Evolutionary conservation across 768 basidiomycete species (phyloP).

Genomic region (Rhizopogon vulgaris): DNA sequence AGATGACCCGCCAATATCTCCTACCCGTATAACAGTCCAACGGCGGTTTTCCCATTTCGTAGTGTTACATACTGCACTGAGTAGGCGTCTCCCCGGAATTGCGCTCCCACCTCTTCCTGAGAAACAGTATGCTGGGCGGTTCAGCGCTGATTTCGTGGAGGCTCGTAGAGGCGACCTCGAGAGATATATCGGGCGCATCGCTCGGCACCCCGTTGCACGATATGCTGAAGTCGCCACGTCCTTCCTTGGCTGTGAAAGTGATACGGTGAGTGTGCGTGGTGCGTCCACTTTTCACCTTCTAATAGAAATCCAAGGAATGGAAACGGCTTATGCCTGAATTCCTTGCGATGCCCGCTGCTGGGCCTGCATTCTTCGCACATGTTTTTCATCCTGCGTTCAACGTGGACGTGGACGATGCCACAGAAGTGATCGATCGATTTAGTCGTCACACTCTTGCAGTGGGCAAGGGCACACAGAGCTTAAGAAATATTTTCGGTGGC

Average conservation of each 20-base stretch:
- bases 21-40: constrained; percentile 64
- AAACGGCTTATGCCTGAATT: constrained; percentile 55
- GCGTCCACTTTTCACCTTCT: not conserved
- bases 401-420: constrained; percentile 67
- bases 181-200: constrained; percentile 64
- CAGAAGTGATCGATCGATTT: constrained; percentile 54
- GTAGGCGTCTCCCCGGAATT: constrained; percentile 65
- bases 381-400: constrained; percentile 86
- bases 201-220: constrained; percentile 70
- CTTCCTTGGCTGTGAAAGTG: constrained; percentile 73
- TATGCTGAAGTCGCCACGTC: constrained; percentile 76
- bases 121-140: constrained; percentile 78
- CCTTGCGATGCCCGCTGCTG: constrained; percentile 57
- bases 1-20: constrained; percentile 23
- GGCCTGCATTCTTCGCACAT: constrained; percentile 68
- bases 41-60: constrained; percentile 85
- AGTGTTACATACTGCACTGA: constrained; percentile 65
- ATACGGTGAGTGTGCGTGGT: constrained; percentile 44
- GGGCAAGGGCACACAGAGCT: constrained; percentile 59
- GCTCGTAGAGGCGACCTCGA: constrained; percentile 77
- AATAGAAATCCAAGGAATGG: constrained; percentile 53
- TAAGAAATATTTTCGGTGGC: constrained; percentile 56
- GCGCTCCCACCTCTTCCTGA: constrained; percentile 79
- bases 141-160: constrained; percentile 78
- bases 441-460: constrained; percentile 59